Percentiles rank a stretch among this genome's conserved stretches.
These are phyloP conservation scores for Gillenia trifoliata DNA, from an alignment of 306 rosid species.

Conservation along the genomic window DNA sequence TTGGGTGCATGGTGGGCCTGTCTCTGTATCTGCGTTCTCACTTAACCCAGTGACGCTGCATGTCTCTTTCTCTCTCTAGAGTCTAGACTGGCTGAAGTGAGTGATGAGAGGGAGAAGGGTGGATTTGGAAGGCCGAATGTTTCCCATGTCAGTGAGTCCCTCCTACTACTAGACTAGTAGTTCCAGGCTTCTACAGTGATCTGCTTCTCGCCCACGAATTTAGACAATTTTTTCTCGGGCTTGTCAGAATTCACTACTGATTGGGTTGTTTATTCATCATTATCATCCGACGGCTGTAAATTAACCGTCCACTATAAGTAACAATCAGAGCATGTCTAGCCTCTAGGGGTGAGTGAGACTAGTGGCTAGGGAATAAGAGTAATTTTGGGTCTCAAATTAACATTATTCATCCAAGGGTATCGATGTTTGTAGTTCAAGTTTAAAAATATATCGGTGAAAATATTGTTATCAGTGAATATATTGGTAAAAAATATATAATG, in stretches of 20 bases:
- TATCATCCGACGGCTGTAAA: neutral
- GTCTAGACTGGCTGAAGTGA: neutral
- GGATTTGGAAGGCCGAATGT: neutral
- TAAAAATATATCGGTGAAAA: too few species aligned
- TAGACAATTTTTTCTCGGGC: neutral
- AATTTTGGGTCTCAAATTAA: too few species aligned
- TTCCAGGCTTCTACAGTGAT: too few species aligned
- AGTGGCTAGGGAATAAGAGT: too few species aligned
- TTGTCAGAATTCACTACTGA: neutral
- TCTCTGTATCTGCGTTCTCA: neutral
- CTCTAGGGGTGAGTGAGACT: too few species aligned
- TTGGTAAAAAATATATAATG: too few species aligned
- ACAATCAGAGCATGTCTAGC: neutral
- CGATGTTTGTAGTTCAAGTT: too few species aligned
- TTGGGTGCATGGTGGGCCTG: neutral
- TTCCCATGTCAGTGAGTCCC: neutral
- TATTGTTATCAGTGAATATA: too few species aligned
- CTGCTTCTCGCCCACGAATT: too few species aligned
- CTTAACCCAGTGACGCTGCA: too few species aligned
- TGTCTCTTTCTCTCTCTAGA: neutral
- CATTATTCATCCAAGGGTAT: too few species aligned
- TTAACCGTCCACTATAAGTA: neutral
- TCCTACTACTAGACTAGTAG: neutral
- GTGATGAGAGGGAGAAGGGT: neutral
- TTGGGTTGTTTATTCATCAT: neutral